Percentiles rank a stretch among this genome's conserved stretches.
These are phyloP conservation scores for Deuterostichococcus epilithicus DNA, from an alignment of 139 green algal genomes.

Conservation along the genomic window DNA sequence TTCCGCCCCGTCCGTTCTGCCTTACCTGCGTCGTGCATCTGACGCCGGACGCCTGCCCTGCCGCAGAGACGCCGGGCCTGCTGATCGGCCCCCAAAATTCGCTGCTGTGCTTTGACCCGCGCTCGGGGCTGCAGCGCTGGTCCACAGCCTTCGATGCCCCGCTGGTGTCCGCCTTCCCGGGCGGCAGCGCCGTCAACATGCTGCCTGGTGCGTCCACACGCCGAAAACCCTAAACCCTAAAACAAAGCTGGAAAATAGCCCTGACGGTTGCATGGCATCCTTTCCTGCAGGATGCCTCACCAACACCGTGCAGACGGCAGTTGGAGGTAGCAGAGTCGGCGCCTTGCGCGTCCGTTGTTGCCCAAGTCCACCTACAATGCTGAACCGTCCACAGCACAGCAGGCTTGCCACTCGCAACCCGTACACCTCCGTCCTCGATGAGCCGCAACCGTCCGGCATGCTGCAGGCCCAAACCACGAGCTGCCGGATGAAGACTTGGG, in stretches of 20 bases:
- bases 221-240: conserved; percentile 1
- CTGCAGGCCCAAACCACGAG: not conserved
- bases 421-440: too few relatives aligned
- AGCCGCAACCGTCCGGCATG: too few relatives aligned
- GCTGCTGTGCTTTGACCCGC: conserved; percentile 43
- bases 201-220: conserved; percentile 20
- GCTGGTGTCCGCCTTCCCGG: conserved; percentile 55
- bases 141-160: conserved; percentile 50
- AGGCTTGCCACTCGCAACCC: too few relatives aligned
- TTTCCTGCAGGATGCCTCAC: too few relatives aligned
- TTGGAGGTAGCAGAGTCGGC: too few relatives aligned
- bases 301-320: too few relatives aligned
- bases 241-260: conserved; percentile 3
- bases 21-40: not conserved
- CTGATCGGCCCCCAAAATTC: conserved; percentile 21
- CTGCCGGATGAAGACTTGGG: conserved; percentile 9
- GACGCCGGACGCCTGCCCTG: not conserved
- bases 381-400: too few relatives aligned
- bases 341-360: too few relatives aligned
- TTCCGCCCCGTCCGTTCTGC: too few relatives aligned
- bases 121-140: conserved; percentile 54
- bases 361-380: too few relatives aligned
- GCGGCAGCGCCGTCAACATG: conserved; percentile 22
- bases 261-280: too few relatives aligned
- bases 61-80: conserved; percentile 18